phyloP scores from a whole-genome alignment of 2,329 filamentous ascomycete species.

The Sporothrix luriei region DNA sequence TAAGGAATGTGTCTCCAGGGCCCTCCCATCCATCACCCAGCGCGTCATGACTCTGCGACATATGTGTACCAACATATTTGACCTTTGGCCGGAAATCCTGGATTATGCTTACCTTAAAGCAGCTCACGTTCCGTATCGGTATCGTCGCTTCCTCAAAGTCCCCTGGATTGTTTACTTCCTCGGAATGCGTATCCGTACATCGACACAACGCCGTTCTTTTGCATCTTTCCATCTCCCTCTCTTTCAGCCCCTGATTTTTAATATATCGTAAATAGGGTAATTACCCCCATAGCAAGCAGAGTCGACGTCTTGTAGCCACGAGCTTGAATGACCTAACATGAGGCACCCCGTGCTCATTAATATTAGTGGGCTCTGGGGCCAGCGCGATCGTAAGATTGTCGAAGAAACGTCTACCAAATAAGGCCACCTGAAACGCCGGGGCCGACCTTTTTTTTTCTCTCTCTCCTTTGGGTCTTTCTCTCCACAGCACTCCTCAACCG shows the following conservation, averaged over 20 bases:
- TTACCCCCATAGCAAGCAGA: not conserved
- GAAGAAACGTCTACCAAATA: constrained; percentile 17
- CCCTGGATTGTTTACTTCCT: not conserved
- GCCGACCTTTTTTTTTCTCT: not conserved
- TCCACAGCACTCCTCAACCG: not conserved
- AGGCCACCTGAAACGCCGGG: constrained; percentile 29
- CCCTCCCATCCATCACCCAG: not conserved
- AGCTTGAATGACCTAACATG: not conserved
- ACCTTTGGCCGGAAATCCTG: not conserved
- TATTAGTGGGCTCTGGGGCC: not conserved
- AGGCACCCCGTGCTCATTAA: not conserved
- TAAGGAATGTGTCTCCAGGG: constrained; percentile 8
- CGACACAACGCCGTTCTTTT: not conserved
- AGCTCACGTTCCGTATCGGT: not conserved
- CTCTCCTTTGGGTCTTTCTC: not conserved
- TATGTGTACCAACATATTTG: too few species aligned
- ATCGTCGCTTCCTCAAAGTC: not conserved
- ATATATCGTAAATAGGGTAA: constrained; percentile 18
- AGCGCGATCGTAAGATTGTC: constrained; percentile 7
- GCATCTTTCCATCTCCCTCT: not conserved
- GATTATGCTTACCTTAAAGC: constrained; percentile 7
- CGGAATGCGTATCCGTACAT: too few species aligned
- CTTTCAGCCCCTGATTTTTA: not conserved
- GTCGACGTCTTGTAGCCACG: too few species aligned
- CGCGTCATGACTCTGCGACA: not conserved